Base-by-base conservation (phyloP, 768 basidiomycete species). In the Dictyophora rubrovolvata region DNA sequence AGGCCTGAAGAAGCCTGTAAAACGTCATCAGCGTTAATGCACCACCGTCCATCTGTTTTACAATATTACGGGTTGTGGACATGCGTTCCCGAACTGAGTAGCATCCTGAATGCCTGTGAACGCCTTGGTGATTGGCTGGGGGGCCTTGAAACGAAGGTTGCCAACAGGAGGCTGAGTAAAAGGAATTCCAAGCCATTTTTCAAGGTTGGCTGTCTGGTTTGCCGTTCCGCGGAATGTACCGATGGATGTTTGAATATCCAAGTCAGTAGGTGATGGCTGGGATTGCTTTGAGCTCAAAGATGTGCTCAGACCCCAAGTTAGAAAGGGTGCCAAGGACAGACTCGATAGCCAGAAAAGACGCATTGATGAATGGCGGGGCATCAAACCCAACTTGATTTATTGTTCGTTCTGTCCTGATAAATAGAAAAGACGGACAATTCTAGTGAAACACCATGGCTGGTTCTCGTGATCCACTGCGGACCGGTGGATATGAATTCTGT, bases 161-260 rank as follows among this genome's bases (percentile, higher is more conserved):
- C 82, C 83, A 0, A 80, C 62, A 0, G 85, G 85, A 4, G 83
- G 74, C 60, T 77, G 69, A 4, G 82, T 84, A 59, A 74, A 86
- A 1, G 78, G 84, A 34, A 86, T 76, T 1, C 83, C 83, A 12
- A 83, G 72, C 77, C 82, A 86, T 65, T 73, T 63, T 10, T 84
- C 79, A 3, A 56, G 17, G 21, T 35, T 4, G 21, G 34, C 37
- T 10, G 76, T 77, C 7, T 75, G 76, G 50, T 77, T 77, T 0
- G 69, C 48, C 2, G 77, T 61, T 10, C 81, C 82, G 1, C 73
- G 75, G 60, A 81, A 81, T 0, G 69, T 73, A 2, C 82, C 82
- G 5, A 71, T 74, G 9, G 66, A 70, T 10, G 79, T 63, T 4
- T 53, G 60, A 12, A 81, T 70, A 17, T 78, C 74, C 17, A 76